These are phyloP conservation scores for Diaporthe velutina DNA, from an alignment of 2,329 filamentous ascomycete genomes.

Conservation along the genomic window DNA sequence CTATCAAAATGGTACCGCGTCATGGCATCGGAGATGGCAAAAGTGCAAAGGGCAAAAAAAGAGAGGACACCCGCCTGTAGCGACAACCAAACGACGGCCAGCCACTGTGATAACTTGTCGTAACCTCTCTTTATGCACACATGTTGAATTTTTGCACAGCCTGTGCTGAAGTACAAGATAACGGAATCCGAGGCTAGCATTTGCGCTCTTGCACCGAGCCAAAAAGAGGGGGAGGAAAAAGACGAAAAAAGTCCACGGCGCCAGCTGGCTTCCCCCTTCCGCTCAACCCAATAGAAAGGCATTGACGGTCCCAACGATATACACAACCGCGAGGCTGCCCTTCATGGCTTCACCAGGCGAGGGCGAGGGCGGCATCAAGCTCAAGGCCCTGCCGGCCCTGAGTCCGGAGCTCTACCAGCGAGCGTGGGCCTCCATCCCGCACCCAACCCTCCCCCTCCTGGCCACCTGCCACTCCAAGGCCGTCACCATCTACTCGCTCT, in stretches of 20 bases:
- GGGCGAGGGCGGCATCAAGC: slow-evolving; percentile 39
- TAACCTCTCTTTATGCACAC: neutral
- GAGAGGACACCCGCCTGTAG: neutral
- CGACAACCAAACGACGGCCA: neutral
- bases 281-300: neutral
- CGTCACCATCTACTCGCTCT: slow-evolving; percentile 90
- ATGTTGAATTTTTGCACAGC: neutral
- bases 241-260: neutral
- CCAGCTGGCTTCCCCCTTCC: neutral
- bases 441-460: slow-evolving; percentile 88
- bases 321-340: neutral
- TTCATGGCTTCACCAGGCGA: slow-evolving; percentile 50
- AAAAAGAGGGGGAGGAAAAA: neutral
- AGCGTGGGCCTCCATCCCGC: slow-evolving; percentile 87
- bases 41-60: neutral
- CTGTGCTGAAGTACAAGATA: neutral
- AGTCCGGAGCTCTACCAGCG: slow-evolving; percentile 74
- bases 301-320: neutral
- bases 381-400: slow-evolving; percentile 60
- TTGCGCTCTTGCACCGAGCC: neutral
- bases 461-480: slow-evolving; percentile 91
- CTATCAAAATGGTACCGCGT: neutral
- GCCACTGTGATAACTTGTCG: neutral
- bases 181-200: neutral
- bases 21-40: neutral